Evolutionary conservation across 352 stramenopile species (phyloP).

Genomic region (Pythium myriotylum): DNA sequence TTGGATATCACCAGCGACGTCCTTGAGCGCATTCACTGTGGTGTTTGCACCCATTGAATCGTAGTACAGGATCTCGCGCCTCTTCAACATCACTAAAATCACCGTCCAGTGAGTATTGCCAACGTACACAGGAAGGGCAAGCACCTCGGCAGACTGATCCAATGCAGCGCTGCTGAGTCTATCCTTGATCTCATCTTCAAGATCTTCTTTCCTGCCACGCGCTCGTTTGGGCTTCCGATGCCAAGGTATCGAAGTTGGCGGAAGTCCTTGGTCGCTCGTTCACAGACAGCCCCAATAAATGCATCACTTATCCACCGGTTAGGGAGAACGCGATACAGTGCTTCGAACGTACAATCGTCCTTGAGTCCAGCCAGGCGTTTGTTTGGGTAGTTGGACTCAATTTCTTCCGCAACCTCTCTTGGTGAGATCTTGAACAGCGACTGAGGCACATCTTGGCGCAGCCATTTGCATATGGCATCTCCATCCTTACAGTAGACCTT

Average conservation of each 20-base stretch:
- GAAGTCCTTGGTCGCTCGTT: background rate
- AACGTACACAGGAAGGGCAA: background rate
- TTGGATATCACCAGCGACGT: too few species aligned
- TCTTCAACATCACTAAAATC: background rate
- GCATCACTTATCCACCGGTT: background rate
- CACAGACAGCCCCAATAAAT: background rate
- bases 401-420: background rate
- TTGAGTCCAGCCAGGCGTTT: background rate
- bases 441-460: background rate
- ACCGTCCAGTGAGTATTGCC: background rate
- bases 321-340: background rate
- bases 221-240: background rate
- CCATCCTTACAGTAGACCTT: background rate
- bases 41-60: background rate
- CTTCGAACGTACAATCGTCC: background rate
- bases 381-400: background rate
- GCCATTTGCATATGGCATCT: background rate
- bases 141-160: background rate
- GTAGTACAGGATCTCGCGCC: slow-evolving; percentile 3
- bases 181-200: background rate
- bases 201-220: background rate
- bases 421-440: background rate
- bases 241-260: background rate
- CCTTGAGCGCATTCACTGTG: too few species aligned
- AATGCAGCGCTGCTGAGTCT: background rate